Conservation (phyloP, 2,329 filamentous ascomycete species). For the Cytospora schulzeri region DNA sequence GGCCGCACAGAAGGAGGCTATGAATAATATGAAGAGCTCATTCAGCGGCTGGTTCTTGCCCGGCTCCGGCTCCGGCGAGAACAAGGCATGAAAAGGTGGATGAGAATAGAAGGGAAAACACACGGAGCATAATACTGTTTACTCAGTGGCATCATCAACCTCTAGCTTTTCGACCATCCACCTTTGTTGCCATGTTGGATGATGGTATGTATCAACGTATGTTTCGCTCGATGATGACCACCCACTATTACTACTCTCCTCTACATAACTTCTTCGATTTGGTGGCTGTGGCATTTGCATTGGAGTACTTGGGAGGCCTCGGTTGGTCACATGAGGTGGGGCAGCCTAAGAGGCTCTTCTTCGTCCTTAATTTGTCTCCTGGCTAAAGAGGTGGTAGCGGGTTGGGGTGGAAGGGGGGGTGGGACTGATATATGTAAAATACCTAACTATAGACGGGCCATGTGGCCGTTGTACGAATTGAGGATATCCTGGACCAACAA, state of each 20-base stretch:
- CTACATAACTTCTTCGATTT: neutral
- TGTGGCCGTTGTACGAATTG: constrained; percentile 10
- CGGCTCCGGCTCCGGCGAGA: neutral
- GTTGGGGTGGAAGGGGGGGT: too few species aligned
- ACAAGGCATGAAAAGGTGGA: constrained; percentile 10
- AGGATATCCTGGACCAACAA: neutral
- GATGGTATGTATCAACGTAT: neutral
- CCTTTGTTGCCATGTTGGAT: neutral
- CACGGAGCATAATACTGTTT: neutral
- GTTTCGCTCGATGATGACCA: neutral
- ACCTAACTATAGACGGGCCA: neutral
- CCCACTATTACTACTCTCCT: constrained; percentile 5
- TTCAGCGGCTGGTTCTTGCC: constrained; percentile 60
- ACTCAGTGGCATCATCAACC: neutral
- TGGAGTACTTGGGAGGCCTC: constrained; percentile 1
- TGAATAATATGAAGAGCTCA: constrained; percentile 87
- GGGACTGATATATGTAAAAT: neutral
- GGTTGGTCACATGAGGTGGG: neutral
- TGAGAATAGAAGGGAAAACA: constrained; percentile 1
- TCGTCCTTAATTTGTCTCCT: neutral
- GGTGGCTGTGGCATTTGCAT: constrained; percentile 10
- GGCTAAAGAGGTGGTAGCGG: neutral
- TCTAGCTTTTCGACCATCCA: too few species aligned
- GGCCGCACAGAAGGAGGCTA: constrained; percentile 84
- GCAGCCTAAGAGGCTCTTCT: neutral